phyloP scores from a whole-genome alignment of 805 yeast genomes.

The Ogataea nakhonphanomensis region DNA sequence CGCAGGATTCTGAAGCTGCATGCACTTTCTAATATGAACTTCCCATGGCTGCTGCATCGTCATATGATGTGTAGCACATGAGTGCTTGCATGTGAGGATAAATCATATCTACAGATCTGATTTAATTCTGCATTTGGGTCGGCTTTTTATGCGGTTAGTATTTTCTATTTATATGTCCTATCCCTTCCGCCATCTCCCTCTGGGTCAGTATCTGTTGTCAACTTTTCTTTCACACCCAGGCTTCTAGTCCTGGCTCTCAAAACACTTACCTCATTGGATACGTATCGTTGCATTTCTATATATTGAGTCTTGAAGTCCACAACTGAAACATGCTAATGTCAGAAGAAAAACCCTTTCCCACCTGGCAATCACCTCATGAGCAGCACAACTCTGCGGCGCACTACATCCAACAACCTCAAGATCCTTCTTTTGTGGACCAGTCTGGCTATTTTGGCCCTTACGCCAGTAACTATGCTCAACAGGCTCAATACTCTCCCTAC shows the following conservation, averaged over 20 bases:
- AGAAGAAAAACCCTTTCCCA: conserved; percentile 15
- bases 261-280: too few relatives aligned
- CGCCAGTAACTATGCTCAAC: conserved; percentile 2
- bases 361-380: conserved; percentile 16
- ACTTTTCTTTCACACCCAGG: too few relatives aligned
- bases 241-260: too few relatives aligned
- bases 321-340: conserved; percentile 13
- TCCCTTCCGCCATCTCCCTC: background rate
- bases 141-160: conserved; percentile 1
- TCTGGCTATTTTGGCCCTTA: conserved; percentile 5
- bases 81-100: background rate
- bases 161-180: conserved; percentile 1
- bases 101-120: conserved; percentile 2
- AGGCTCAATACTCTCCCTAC: conserved; percentile 5
- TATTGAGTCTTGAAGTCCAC: conserved; percentile 2
- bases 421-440: conserved; percentile 3
- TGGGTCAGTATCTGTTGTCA: too few relatives aligned
- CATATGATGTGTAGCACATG: background rate
- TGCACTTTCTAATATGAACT: background rate
- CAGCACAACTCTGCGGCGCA: conserved; percentile 5
- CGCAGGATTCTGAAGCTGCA: conserved; percentile 4
- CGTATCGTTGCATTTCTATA: background rate
- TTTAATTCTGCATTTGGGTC: background rate
- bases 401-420: conserved; percentile 8
- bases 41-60: conserved; percentile 1